A percentile compares a stretch with the other conserved stretches of the same genome.
Conservation (phyloP, 2,329 filamentous ascomycete species). For the Rutstroemia sp. region DNA sequence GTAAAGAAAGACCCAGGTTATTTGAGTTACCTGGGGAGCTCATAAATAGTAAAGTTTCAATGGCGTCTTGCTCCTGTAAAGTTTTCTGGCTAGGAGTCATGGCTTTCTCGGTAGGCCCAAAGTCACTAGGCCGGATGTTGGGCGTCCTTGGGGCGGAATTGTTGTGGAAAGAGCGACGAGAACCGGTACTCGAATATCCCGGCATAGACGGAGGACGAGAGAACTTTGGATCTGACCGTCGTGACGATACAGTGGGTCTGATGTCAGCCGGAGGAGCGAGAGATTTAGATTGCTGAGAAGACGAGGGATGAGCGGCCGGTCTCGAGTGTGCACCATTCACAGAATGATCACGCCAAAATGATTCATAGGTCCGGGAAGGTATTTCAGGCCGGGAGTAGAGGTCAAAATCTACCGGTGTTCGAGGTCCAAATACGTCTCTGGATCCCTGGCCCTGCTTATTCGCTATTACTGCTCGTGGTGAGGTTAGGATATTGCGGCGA, state of each 20-base stretch:
- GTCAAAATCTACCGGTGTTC: slow-evolving; percentile 26
- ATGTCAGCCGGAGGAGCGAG: slow-evolving; percentile 34
- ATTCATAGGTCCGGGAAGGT: slow-evolving; percentile 34
- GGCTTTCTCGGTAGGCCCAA: slow-evolving; percentile 8
- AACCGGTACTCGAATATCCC: slow-evolving; percentile 5
- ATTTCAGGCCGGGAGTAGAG: slow-evolving; percentile 28
- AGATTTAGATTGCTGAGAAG: slow-evolving; percentile 37
- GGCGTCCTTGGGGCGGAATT: slow-evolving; percentile 24
- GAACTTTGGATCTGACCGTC: slow-evolving; percentile 27
- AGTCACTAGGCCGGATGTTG: neutral
- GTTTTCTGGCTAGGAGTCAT: slow-evolving; percentile 61
- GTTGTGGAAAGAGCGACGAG: slow-evolving; percentile 1
- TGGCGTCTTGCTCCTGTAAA: slow-evolving; percentile 69
- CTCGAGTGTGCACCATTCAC: slow-evolving; percentile 17
- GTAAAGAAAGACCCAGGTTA: slow-evolving; percentile 46
- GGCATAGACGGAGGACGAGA: slow-evolving; percentile 24
- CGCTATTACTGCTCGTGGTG: slow-evolving; percentile 40
- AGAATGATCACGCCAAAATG: slow-evolving; percentile 38
- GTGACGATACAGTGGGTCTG: slow-evolving; percentile 21
- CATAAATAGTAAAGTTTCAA: slow-evolving; percentile 75
- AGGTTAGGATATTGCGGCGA: slow-evolving; percentile 45
- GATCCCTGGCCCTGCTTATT: slow-evolving; percentile 27
- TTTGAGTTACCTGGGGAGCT: slow-evolving; percentile 69
- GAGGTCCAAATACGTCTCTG: slow-evolving; percentile 8
- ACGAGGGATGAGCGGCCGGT: slow-evolving; percentile 27